phyloP scores from a whole-genome alignment of 805 yeast species.

The Vanderwaltozyma polyspora region DNA sequence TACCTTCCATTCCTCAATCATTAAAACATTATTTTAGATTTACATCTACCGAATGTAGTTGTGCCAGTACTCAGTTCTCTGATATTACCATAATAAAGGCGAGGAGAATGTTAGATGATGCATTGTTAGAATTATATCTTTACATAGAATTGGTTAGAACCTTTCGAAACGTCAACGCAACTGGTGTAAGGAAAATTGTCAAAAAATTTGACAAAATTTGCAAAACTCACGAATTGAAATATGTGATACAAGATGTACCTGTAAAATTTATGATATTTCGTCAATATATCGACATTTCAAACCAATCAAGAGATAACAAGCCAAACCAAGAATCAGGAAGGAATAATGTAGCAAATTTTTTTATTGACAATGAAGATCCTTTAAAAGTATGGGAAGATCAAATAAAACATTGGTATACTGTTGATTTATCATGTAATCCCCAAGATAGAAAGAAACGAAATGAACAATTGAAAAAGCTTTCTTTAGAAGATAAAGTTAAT shows the following conservation, averaged over 20 bases:
- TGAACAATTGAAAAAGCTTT: conserved; percentile 18
- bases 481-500: conserved; percentile 21
- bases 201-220: conserved; percentile 75
- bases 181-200: conserved; percentile 80
- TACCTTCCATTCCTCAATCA: background rate
- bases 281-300: conserved; percentile 13
- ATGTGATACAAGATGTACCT: conserved; percentile 19
- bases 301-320: conserved; percentile 3
- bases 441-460: conserved; percentile 20
- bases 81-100: conserved; percentile 5
- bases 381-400: conserved; percentile 23
- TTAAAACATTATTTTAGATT: background rate
- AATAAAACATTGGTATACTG: conserved; percentile 31
- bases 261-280: conserved; percentile 17
- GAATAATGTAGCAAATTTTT: background rate
- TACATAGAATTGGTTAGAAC: conserved; percentile 24
- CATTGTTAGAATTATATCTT: conserved; percentile 23
- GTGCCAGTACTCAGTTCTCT: background rate
- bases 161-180: conserved; percentile 65
- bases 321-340: conserved; percentile 7
- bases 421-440: conserved; percentile 21
- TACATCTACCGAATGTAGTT: background rate
- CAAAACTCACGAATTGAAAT: conserved; percentile 16
- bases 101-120: conserved; percentile 14
- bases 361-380: conserved; percentile 14